A percentile compares a stretch with the other conserved stretches of the same genome.
phyloP scores from a whole-genome alignment of 805 yeast genomes.

The Suhomyces xylopsoci region DNA sequence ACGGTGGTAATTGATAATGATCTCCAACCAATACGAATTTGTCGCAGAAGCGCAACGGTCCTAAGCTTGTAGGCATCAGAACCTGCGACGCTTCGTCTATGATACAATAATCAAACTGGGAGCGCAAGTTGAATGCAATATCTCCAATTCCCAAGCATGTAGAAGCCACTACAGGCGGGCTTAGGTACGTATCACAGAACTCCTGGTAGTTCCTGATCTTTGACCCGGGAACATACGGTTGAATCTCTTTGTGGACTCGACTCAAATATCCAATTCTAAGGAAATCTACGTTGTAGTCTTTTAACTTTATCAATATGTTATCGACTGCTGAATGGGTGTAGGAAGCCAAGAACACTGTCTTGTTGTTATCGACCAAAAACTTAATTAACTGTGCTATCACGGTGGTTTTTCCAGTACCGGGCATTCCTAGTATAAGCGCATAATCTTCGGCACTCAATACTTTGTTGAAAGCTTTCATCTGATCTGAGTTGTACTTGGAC shows the following conservation, averaged over 20 bases:
- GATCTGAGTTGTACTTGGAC: constrained; percentile 62
- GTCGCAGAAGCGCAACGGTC: constrained; percentile 76
- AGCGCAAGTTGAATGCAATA: constrained; percentile 51
- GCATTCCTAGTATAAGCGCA: constrained; percentile 89
- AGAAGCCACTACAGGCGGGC: constrained; percentile 76
- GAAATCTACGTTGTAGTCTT: constrained; percentile 37
- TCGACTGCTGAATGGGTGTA: constrained; percentile 97
- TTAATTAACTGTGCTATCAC: constrained; percentile 75
- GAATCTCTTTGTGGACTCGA: constrained; percentile 61
- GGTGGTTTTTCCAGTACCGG: constrained; percentile 96
- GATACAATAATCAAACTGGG: constrained; percentile 83
- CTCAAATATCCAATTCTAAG: constrained; percentile 64
- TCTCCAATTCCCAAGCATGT: constrained; percentile 80
- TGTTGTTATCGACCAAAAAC: constrained; percentile 54
- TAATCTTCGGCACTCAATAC: constrained; percentile 70
- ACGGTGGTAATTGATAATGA: constrained; percentile 89
- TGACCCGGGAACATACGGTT: constrained; percentile 47
- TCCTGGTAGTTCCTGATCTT: constrained; percentile 41
- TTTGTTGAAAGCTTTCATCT: constrained; percentile 61
- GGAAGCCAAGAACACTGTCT: constrained; percentile 73
- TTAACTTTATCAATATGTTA: constrained; percentile 77
- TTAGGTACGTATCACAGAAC: constrained; percentile 45
- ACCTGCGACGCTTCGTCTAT: constrained; percentile 97
- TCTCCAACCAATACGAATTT: constrained; percentile 94
- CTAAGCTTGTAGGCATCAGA: constrained; percentile 85